Base-by-base conservation (phyloP, 768 basidiomycete genomes). In the Russula earlei region DNA sequence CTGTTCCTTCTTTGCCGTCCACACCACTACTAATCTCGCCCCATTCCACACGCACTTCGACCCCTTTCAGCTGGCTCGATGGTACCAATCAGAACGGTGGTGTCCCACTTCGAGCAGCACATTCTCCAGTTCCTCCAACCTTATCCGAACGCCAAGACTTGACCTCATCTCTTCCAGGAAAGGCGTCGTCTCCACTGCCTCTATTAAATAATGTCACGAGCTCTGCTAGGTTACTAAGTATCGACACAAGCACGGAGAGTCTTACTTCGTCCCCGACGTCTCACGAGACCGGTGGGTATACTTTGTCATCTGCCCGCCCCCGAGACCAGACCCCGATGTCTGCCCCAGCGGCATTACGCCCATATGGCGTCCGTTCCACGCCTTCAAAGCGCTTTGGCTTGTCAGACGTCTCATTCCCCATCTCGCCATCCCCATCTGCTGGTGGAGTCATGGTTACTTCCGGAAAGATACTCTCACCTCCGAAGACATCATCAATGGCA, bases 1-100 rank as follows among this genome's bases (percentile, higher is more conserved):
- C 59, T 14, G 59, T 62, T 8, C 61, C 61, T 19, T 33, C 61
- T 8, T 48, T 59, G 34, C 54, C 58, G 4, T 4, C 42, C 20
- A 25, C 34, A 22, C 42, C 51, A 2, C 51, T 54, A 11, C 52
- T 48, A 25, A 48, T 43, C 14, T 55, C 52, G n/a, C 55, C n/a
- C 4, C 22, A 43, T n/a, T 56, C 42, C 34, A 42, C 24, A 12
- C 59, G 61, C 1, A 54, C 47, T 38, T 43, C 43, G 6, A 36
- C 22, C 14, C 15, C 49, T 7, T 51, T 53, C 24, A 33, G 45
- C 8, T 40, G 17, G 5, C 46, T 11, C 11, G 54, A 51, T 19
- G 33, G 24, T 22, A 24, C 10, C 24, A 34, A 25, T 48, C 40
- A 38, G 14, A 45, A 45, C 19, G 53, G 44, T 20, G 27, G n/a